phyloP scores from a whole-genome alignment of 2,329 filamentous ascomycete species.

The Fusarium domesticum region DNA sequence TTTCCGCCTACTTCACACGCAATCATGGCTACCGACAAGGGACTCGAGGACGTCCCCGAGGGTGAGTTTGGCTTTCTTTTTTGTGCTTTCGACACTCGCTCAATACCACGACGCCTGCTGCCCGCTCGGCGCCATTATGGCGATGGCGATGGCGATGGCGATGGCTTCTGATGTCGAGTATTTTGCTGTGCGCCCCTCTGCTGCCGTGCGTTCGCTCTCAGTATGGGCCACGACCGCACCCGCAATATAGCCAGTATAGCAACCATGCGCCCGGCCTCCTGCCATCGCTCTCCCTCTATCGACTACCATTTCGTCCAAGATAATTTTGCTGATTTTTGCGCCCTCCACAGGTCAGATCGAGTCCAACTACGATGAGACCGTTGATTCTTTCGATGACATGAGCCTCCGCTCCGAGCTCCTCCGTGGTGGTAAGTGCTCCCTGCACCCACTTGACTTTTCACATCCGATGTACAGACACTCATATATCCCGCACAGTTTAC shows the following conservation, averaged over 20 bases:
- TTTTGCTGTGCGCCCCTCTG: slow-evolving; percentile 8
- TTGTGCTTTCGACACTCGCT: slow-evolving; percentile 6
- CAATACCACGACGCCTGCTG: slow-evolving; percentile 6
- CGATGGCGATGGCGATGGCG: too few relatives aligned
- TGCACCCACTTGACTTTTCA: slow-evolving; percentile 16
- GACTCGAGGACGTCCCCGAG: slow-evolving; percentile 97
- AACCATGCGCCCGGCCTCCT: slow-evolving; percentile 12
- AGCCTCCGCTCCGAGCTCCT: slow-evolving; percentile 95
- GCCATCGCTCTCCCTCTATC: slow-evolving; percentile 9
- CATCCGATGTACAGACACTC: slow-evolving; percentile 20
- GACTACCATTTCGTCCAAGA: neutral
- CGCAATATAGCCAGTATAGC: neutral
- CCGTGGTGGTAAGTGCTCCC: slow-evolving; percentile 66
- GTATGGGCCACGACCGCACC: neutral
- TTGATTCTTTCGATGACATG: slow-evolving; percentile 99
- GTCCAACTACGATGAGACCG: slow-evolving; percentile 99
- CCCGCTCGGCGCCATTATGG: slow-evolving; percentile 16
- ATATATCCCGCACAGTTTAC: slow-evolving; percentile 60
- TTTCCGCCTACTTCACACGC: slow-evolving; percentile 57
- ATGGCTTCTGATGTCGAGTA: slow-evolving; percentile 7
- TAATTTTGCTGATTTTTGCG: neutral
- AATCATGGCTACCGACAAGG: slow-evolving; percentile 99
- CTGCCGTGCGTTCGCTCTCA: neutral
- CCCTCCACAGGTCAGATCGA: slow-evolving; percentile 83
- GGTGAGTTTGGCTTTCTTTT: slow-evolving; percentile 57